Percentiles rank a stretch among this genome's conserved stretches.
Conservation (phyloP, 2,329 filamentous ascomycete species). For the Metarhizium brunneum region DNA sequence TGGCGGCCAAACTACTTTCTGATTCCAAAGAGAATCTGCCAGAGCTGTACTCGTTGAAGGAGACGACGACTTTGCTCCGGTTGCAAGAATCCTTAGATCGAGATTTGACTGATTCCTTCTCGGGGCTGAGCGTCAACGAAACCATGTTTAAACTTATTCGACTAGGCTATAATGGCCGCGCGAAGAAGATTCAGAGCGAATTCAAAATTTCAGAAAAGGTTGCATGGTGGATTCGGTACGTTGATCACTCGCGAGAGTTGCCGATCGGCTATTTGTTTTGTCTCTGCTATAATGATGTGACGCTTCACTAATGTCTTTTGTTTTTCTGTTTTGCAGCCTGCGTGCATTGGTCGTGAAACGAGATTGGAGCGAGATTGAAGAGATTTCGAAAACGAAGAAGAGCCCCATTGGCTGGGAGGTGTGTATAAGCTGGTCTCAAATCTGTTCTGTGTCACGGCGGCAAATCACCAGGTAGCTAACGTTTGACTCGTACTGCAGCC, state of each 20-base stretch:
- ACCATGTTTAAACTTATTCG: slow-evolving; percentile 84
- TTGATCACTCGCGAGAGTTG: not conserved
- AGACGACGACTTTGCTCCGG: slow-evolving; percentile 70
- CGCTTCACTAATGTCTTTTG: not conserved
- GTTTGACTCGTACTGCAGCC: slow-evolving; percentile 41
- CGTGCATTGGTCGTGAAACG: slow-evolving; percentile 82
- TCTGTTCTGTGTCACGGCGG: not conserved
- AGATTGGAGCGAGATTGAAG: slow-evolving; percentile 89
- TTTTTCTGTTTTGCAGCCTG: slow-evolving; percentile 39
- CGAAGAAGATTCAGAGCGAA: slow-evolving; percentile 79
- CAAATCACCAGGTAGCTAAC: not conserved
- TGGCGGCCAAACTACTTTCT: slow-evolving; percentile 71
- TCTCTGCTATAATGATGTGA: not conserved
- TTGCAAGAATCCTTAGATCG: slow-evolving; percentile 81
- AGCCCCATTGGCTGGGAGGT: slow-evolving; percentile 96
- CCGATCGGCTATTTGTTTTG: not conserved
- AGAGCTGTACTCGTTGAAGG: slow-evolving; percentile 67
- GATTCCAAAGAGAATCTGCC: slow-evolving; percentile 74
- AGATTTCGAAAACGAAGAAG: slow-evolving; percentile 68
- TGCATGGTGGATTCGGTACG: slow-evolving; percentile 70
- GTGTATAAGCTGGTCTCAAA: slow-evolving; percentile 23
- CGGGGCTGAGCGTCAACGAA: slow-evolving; percentile 80
- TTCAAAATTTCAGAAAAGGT: slow-evolving; percentile 91
- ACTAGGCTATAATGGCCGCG: slow-evolving; percentile 72
- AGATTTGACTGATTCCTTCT: slow-evolving; percentile 68